phyloP scores from a whole-genome alignment of 768 basidiomycete species.

The Artomyces pyxidatus region DNA sequence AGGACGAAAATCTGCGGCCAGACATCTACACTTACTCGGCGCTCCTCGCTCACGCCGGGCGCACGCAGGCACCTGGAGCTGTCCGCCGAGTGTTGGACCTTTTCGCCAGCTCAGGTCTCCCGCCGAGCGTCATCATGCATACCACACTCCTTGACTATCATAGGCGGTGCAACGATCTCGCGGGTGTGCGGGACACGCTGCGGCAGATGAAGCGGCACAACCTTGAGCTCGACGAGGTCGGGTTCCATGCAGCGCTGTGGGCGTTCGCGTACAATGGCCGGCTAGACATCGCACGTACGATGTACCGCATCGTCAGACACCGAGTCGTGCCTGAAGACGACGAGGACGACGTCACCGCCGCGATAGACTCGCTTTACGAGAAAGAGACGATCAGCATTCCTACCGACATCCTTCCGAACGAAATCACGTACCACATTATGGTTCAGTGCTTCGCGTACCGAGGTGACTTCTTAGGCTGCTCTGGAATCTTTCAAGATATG shows the following conservation, averaged over 20 bases:
- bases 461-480: constrained; percentile 50
- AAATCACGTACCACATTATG: constrained; percentile 57
- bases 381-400: constrained; percentile 38
- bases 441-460: constrained; percentile 66
- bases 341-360: constrained; percentile 20
- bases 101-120: constrained; percentile 43
- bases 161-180: constrained; percentile 35
- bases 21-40: constrained; percentile 67
- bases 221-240: constrained; percentile 51
- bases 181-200: constrained; percentile 49
- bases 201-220: constrained; percentile 42
- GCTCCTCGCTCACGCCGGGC: constrained; percentile 54
- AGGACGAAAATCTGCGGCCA: constrained; percentile 27
- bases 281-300: constrained; percentile 45
- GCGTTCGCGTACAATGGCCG: constrained; percentile 49
- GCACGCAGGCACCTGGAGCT: constrained; percentile 34
- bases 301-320: constrained; percentile 60
- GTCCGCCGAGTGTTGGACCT: constrained; percentile 48
- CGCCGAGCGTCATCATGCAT: constrained; percentile 56
- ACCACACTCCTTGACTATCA: constrained; percentile 53
- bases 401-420: constrained; percentile 42
- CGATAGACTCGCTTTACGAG: constrained; percentile 31
- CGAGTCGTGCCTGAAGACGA: constrained; percentile 34
- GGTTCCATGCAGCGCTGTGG: constrained; percentile 65
- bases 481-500: constrained; percentile 64